These are phyloP conservation scores for Austroboletus sp. DNA, from an alignment of 1,284 basidiomycete species.

Conservation along the genomic window DNA sequence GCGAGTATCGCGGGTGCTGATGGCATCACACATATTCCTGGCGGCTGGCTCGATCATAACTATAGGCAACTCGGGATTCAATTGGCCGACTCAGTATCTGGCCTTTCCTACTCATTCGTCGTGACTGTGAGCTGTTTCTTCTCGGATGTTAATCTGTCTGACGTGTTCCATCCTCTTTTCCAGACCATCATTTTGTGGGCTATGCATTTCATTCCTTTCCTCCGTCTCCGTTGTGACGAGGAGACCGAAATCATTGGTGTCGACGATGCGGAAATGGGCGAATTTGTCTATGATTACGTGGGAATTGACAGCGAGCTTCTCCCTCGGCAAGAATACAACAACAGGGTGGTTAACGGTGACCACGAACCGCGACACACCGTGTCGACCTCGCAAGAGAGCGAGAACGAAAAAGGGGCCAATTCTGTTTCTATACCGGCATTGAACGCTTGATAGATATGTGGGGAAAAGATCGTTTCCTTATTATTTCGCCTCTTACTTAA, in stretches of 20 bases:
- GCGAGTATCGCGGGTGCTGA: slow-evolving; percentile 79
- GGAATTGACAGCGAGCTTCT: slow-evolving; percentile 58
- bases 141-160: background rate
- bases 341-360: slow-evolving; percentile 13
- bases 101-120: slow-evolving; percentile 74
- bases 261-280: slow-evolving; percentile 91
- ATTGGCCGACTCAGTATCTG: slow-evolving; percentile 71
- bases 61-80: slow-evolving; percentile 84
- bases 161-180: background rate
- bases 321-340: slow-evolving; percentile 19
- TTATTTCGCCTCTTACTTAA: background rate
- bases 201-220: slow-evolving; percentile 88
- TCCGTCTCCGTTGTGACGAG: slow-evolving; percentile 72
- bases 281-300: slow-evolving; percentile 89
- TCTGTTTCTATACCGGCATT: slow-evolving; percentile 7
- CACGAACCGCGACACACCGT: slow-evolving; percentile 23
- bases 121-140: slow-evolving; percentile 55
- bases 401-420: slow-evolving; percentile 21
- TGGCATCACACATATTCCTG: slow-evolving; percentile 63
- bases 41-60: slow-evolving; percentile 89
- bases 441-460: background rate
- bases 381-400: slow-evolving; percentile 28
- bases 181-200: slow-evolving; percentile 83
- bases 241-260: slow-evolving; percentile 88
- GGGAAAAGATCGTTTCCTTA: background rate